Evolutionary conservation across 2,329 filamentous ascomycete genomes (phyloP).

Genomic region (Fusarium globosum): DNA sequence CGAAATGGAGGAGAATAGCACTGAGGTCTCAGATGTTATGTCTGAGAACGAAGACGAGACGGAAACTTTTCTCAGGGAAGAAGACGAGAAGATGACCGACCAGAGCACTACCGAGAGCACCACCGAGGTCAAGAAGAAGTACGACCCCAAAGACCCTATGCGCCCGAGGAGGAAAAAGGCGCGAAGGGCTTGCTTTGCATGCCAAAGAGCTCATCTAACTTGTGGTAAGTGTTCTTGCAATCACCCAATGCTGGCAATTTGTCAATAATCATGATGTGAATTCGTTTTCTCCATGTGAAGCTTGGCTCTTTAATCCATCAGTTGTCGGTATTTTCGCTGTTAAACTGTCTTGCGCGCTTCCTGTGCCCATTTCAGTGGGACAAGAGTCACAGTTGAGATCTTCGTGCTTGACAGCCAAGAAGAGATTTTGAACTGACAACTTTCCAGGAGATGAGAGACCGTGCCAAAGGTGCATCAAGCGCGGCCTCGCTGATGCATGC

Average conservation of each 20-base stretch:
- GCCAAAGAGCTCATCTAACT: conserved; percentile 95
- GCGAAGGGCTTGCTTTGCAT: conserved; percentile 93
- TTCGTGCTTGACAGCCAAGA: conserved; percentile 3
- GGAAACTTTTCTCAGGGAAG: conserved; percentile 53
- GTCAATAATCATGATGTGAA: conserved; percentile 1
- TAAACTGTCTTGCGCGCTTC: conserved; percentile 1
- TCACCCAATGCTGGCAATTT: neutral
- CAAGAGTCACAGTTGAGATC: conserved; percentile 1
- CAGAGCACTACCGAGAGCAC: conserved; percentile 54
- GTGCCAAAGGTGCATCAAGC: conserved; percentile 93
- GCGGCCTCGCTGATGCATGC: conserved; percentile 88
- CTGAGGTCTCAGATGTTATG: conserved; percentile 68
- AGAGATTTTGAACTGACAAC: conserved; percentile 33
- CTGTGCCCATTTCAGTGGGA: neutral
- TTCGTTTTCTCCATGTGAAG: conserved; percentile 22
- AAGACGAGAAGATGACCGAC: conserved; percentile 65
- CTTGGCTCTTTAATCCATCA: conserved; percentile 14
- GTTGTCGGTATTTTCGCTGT: conserved; percentile 3
- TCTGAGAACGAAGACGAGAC: conserved; percentile 70
- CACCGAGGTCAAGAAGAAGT: conserved; percentile 71
- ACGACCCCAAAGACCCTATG: conserved; percentile 88
- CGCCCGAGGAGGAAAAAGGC: conserved; percentile 96
- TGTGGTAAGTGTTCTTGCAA: conserved; percentile 79
- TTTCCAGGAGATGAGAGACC: conserved; percentile 88
- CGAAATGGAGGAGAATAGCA: conserved; percentile 63